Percentiles rank a stretch among this genome's conserved stretches.
Conservation (phyloP, 306 rosid species). For the Boehmeria nivea region DNA sequence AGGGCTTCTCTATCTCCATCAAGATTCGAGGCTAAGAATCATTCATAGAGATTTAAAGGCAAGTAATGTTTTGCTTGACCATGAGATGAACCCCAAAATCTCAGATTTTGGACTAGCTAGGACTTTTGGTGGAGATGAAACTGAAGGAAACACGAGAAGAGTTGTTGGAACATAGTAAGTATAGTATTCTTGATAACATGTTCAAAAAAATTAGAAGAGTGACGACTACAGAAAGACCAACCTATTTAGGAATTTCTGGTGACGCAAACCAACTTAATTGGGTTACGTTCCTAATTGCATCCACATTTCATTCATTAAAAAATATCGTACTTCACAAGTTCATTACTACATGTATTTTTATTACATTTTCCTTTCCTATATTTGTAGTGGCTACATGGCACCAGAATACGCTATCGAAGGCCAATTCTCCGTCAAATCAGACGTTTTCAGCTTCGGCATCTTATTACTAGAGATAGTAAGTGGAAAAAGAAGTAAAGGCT, state of each 20-base stretch:
- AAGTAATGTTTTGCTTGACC: constrained; percentile 49
- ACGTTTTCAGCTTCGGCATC: constrained; percentile 42
- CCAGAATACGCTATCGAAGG: constrained; percentile 30
- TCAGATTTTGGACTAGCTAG: constrained; percentile 61
- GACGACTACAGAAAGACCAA: not conserved
- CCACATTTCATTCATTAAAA: not conserved
- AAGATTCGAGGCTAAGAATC: constrained; percentile 50
- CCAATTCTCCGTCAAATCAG: constrained; percentile 25
- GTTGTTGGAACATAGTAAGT: constrained; percentile 69
- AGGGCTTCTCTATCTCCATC: constrained; percentile 63
- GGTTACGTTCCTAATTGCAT: too few species aligned
- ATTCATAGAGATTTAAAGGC: constrained; percentile 59
- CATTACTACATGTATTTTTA: not conserved
- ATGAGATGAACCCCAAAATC: constrained; percentile 42
- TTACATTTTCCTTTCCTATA: not conserved
- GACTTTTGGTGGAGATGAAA: constrained; percentile 42
- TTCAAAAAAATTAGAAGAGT: not conserved
- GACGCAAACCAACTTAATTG: too few species aligned
- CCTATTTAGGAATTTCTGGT: too few species aligned
- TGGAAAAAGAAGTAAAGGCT: constrained; percentile 43
- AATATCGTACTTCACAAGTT: not conserved
- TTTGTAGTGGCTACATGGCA: constrained; percentile 30
- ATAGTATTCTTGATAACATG: not conserved
- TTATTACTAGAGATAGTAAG: constrained; percentile 43
- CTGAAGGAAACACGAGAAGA: constrained; percentile 51